These are phyloP conservation scores for Pleurotus giganteus DNA, from an alignment of 768 basidiomycete species.

Conservation along the genomic window DNA sequence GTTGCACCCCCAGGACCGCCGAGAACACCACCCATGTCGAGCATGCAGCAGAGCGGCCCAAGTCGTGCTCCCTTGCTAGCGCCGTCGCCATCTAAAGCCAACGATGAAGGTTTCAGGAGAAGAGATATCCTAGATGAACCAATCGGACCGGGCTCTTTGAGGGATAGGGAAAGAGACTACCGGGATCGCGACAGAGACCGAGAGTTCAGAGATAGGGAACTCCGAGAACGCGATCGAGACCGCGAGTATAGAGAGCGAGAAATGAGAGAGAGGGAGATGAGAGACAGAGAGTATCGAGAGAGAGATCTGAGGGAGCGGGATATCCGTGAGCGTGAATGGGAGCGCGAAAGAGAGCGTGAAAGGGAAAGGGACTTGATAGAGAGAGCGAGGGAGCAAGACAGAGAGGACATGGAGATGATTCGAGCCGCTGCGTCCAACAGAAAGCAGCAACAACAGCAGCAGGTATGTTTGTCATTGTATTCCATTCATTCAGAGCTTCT, in stretches of 20 bases:
- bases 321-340: conserved; percentile 28
- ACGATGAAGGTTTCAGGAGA: background rate
- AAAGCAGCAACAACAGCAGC: conserved; percentile 10
- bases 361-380: conserved; percentile 27
- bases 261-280: conserved; percentile 15
- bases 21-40: conserved; percentile 5
- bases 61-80: conserved; percentile 17
- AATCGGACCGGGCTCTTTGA: conserved; percentile 18
- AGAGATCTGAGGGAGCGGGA: conserved; percentile 13
- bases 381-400: conserved; percentile 21
- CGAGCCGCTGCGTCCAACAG: conserved; percentile 17
- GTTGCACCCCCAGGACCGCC: background rate
- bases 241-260: conserved; percentile 19
- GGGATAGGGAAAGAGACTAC: conserved; percentile 21
- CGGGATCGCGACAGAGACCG: conserved; percentile 12
- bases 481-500: conserved; percentile 2
- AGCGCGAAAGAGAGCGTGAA: conserved; percentile 28
- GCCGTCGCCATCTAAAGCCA: conserved; percentile 18
- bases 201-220: conserved; percentile 12
- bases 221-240: conserved; percentile 20
- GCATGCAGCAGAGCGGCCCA: background rate
- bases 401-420: conserved; percentile 20
- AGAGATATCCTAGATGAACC: conserved; percentile 9
- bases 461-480: conserved; percentile 3
- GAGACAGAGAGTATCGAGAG: background rate